phyloP scores from a whole-genome alignment of 129 eudicot species.

The Glebionis coronaria region DNA sequence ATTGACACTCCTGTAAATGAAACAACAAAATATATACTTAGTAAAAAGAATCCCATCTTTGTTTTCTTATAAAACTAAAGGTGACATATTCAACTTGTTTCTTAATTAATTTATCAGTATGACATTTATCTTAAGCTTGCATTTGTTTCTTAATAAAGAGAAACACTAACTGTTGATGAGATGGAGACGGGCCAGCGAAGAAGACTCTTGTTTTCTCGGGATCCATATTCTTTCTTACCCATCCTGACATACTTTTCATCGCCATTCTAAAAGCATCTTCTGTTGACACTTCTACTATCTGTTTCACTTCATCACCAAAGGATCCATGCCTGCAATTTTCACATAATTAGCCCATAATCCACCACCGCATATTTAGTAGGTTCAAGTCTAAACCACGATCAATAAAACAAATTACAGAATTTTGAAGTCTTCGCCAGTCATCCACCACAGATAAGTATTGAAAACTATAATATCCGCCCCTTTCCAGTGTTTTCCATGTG shows the following conservation, averaged over 20 bases:
- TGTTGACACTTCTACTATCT: constrained; percentile 61
- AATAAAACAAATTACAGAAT: constrained; percentile 56
- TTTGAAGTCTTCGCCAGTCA: constrained; percentile 73
- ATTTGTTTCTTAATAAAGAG: neutral
- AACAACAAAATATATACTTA: neutral
- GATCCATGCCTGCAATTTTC: constrained; percentile 70
- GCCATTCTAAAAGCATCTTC: constrained; percentile 85
- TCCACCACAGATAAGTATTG: constrained; percentile 98
- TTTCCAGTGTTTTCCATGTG: constrained; percentile 81
- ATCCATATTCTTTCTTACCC: constrained; percentile 82
- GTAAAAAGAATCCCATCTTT: neutral
- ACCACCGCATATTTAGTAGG: neutral
- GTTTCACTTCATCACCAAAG: constrained; percentile 67
- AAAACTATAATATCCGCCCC: constrained; percentile 87
- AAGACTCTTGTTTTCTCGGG: constrained; percentile 73
- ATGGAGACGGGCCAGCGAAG: constrained; percentile 90
- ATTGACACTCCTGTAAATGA: constrained; percentile 43
- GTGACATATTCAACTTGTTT: neutral
- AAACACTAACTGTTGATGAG: constrained; percentile 70
- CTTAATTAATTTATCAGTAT: neutral
- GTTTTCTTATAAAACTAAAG: neutral
- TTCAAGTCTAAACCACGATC: neutral
- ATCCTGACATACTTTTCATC: constrained; percentile 80
- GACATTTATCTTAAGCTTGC: neutral
- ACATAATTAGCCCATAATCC: neutral